Percentiles rank a stretch among this genome's conserved stretches.
Evolutionary conservation across 2,329 filamentous ascomycete species (phyloP).

Genomic region (Akanthomyces muscarius): DNA sequence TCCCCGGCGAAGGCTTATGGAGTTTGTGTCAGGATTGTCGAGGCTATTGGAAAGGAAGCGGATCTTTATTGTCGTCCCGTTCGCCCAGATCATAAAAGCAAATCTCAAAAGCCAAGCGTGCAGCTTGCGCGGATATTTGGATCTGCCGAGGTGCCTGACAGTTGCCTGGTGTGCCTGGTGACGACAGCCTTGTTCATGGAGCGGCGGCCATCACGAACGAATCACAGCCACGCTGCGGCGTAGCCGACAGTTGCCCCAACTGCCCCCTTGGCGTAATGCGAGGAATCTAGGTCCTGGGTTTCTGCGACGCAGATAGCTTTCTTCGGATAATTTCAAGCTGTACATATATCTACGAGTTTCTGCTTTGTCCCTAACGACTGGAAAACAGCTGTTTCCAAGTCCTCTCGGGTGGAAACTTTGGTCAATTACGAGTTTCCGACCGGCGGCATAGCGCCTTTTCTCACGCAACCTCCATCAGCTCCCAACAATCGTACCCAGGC

Average conservation of each 20-base stretch:
- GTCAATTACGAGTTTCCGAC: not conserved
- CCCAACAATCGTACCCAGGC: not conserved
- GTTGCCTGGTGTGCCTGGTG: not conserved
- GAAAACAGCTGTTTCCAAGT: not conserved
- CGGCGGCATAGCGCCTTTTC: not conserved
- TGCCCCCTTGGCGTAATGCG: not conserved
- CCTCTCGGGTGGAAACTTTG: not conserved
- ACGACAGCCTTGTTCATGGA: not conserved
- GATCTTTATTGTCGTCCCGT: too few relatives aligned
- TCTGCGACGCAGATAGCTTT: not conserved
- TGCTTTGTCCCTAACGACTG: not conserved
- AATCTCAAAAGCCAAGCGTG: not conserved
- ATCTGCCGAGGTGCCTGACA: not conserved
- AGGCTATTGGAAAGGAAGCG: too few relatives aligned
- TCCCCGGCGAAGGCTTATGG: too few relatives aligned
- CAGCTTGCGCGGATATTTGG: not conserved
- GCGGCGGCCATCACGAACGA: constrained; percentile 30
- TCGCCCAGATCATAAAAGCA: not conserved
- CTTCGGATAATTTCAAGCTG: not conserved
- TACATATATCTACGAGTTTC: not conserved
- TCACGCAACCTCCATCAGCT: not conserved
- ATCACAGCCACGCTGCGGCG: constrained; percentile 20
- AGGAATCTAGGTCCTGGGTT: not conserved
- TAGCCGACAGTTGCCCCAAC: not conserved
- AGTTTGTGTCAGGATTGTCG: too few relatives aligned